Base-by-base conservation (phyloP, 176 grass and related monocot species). In the Alloteropsis semialata region DNA sequence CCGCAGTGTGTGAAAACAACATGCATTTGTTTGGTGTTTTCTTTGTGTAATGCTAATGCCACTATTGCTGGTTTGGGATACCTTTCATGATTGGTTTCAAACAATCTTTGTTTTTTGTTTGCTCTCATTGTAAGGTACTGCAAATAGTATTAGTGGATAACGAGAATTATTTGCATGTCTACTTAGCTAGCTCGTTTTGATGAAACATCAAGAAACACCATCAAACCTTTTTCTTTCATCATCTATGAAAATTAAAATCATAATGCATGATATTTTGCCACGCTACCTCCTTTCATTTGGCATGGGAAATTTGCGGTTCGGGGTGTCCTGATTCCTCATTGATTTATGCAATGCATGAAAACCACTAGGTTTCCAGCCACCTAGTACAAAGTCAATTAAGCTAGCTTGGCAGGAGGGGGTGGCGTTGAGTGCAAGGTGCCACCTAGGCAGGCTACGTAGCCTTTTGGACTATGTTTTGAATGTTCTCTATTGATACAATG, bases 71-170 rank as follows among this genome's bases (percentile, higher is more conserved):
- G 8, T 56, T 56, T 24, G 6, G 51, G 19, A 54, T 54, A 22
- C 10, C 21, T n/a, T 55, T 3, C 18, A 53, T 53, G 5, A 4
- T 30, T 84, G 17, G 22, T 51, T 32, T 83, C 11, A 32, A 22
- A 39, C 32, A 43, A 33, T 54, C 25, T 49, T 28, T n/a, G n/a
- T n/a, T 44, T 21, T 39, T 69, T 68, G 3, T 55, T 10, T 69
- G 64, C 21, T 36, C 37, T 30, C 42, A 30, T 39, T 27, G 84
- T 44, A 69, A 44, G 27, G 46, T 57, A 50, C 8, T 61, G 24
- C 17, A 19, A 3, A 34, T 71, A 76, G 38, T 79, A 53, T 63
- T 64, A 50, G n/a, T 73, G 76, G 34, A 14, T 73, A 86, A 80
- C 28, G 68, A 80, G 62, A 48, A 54, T 18, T 8, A n/a, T 27